A percentile compares a stretch with the other conserved stretches of the same genome.
These are phyloP conservation scores for Calonectria multiphialidica DNA, from an alignment of 2,329 filamentous ascomycete species.

Conservation along the genomic window DNA sequence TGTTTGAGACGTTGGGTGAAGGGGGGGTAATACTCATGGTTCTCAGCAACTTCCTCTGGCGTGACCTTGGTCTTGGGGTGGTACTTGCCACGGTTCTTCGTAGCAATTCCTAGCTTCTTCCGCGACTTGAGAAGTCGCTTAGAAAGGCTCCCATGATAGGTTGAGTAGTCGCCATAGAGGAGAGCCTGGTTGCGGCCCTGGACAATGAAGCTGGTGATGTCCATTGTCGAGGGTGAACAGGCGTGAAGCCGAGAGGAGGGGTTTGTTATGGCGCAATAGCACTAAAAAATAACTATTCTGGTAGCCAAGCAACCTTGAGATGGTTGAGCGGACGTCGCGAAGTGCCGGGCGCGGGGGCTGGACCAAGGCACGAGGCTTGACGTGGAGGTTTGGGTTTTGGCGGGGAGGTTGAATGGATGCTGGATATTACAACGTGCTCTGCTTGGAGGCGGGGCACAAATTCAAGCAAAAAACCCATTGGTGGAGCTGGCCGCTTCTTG, in stretches of 20 bases:
- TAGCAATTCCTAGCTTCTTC: conserved; percentile 86
- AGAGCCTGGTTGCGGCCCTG: conserved; percentile 85
- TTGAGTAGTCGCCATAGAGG: conserved; percentile 88
- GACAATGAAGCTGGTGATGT: conserved; percentile 88
- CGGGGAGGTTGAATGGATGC: conserved; percentile 36
- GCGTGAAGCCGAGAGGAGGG: neutral
- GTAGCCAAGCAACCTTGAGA: conserved; percentile 6
- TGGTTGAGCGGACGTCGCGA: neutral
- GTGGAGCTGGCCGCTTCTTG: conserved; percentile 1
- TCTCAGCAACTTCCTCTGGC: conserved; percentile 78
- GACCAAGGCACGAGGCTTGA: conserved; percentile 32
- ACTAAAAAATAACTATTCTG: neutral
- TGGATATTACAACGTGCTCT: conserved; percentile 13
- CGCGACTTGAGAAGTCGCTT: conserved; percentile 86
- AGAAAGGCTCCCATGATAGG: conserved; percentile 83
- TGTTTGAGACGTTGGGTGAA: neutral
- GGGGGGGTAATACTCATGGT: conserved; percentile 73
- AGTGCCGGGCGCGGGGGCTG: conserved; percentile 8
- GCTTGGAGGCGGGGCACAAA: conserved; percentile 41
- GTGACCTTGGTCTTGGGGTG: conserved; percentile 77
- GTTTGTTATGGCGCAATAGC: neutral
- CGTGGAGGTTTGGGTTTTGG: conserved; percentile 44
- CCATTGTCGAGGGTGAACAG: conserved; percentile 68
- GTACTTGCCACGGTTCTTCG: conserved; percentile 89
- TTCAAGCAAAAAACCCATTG: conserved; percentile 15